Evolutionary conservation across 345 rosid species (phyloP).

Genomic region (Eucalyptus melliodora): DNA sequence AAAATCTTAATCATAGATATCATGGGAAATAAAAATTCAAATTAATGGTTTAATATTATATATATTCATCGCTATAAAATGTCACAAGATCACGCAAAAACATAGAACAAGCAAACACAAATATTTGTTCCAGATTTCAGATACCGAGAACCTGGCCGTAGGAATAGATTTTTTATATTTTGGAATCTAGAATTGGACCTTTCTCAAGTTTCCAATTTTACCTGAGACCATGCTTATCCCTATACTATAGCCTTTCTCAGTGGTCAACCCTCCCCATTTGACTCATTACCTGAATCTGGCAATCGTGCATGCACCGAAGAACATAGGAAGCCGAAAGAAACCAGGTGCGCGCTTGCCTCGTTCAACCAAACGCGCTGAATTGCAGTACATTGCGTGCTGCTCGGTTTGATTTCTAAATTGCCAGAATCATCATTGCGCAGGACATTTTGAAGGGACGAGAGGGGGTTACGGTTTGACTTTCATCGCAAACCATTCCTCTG

Average conservation of each 20-base stretch:
- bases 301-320: background rate
- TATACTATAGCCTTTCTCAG: background rate
- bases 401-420: background rate
- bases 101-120: fast-evolving
- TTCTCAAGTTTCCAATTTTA: too few species aligned
- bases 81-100: fast-evolving
- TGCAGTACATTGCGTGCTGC: background rate
- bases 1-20: too few species aligned
- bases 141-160: fast-evolving
- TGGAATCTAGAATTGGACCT: too few species aligned
- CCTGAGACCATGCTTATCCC: fast-evolving
- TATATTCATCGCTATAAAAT: fast-evolving
- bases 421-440: background rate
- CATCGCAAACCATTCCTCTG: background rate
- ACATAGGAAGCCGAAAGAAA: background rate
- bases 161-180: fast-evolving
- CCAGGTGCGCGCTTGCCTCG: background rate
- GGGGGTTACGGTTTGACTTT: background rate
- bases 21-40: fast-evolving
- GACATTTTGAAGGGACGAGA: background rate
- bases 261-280: background rate
- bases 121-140: too few species aligned
- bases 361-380: background rate
- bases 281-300: background rate
- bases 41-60: fast-evolving